These are phyloP conservation scores for Geosiphon pyriformis DNA, from an alignment of 192 early-diverging fungal genomes.

Conservation along the genomic window DNA sequence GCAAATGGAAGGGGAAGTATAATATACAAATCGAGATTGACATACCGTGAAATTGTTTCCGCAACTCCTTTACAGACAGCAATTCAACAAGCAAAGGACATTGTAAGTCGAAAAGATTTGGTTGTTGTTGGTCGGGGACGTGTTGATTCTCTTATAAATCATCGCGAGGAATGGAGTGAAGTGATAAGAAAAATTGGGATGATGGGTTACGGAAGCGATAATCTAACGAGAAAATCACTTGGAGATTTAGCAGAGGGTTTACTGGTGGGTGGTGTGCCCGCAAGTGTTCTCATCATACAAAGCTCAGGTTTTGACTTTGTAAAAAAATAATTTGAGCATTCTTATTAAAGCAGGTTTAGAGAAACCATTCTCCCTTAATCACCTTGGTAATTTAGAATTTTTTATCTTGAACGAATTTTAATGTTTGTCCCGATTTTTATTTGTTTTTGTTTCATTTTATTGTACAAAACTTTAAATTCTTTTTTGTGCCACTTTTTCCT, in stretches of 20 bases:
- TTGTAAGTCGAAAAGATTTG: slow-evolving; percentile 42
- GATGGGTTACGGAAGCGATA: neutral
- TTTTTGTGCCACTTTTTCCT: too few relatives aligned
- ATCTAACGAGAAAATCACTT: slow-evolving; percentile 12
- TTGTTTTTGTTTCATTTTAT: too few relatives aligned
- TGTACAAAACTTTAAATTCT: too few relatives aligned
- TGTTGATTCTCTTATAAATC: slow-evolving; percentile 2
- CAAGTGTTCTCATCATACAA: slow-evolving; percentile 20
- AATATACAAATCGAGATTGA: slow-evolving; percentile 30
- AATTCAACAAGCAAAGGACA: slow-evolving; percentile 29
- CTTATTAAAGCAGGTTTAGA: too few relatives aligned
- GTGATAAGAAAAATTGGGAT: slow-evolving; percentile 13
- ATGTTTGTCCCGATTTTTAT: too few relatives aligned
- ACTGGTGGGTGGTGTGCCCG: slow-evolving; percentile 4
- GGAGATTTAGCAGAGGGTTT: slow-evolving; percentile 6
- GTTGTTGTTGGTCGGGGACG: slow-evolving; percentile 41
- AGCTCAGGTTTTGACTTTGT: too few relatives aligned
- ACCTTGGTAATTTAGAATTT: too few relatives aligned
- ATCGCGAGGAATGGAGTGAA: slow-evolving; percentile 15
- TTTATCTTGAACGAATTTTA: too few relatives aligned
- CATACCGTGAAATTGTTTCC: slow-evolving; percentile 25
- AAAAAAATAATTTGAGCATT: too few relatives aligned
- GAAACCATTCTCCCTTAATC: too few relatives aligned
- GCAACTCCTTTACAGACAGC: slow-evolving; percentile 37
- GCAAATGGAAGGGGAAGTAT: neutral